phyloP scores from a whole-genome alignment of 179 eudicot genomes.

The Camellia oleifera region DNA sequence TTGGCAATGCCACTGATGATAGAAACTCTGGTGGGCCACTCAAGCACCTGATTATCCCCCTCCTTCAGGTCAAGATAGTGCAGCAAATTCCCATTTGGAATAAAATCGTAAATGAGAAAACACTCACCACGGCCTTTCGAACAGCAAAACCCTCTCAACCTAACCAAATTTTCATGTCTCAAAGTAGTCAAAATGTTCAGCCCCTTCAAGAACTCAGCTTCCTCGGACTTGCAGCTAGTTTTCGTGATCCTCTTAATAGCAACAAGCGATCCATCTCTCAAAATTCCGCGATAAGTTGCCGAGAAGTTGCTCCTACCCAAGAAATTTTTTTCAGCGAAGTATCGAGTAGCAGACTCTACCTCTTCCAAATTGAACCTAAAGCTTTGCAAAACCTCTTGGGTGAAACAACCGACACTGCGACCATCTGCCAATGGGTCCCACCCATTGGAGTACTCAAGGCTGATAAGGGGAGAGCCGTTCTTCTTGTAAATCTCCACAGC shows the following conservation, averaged over 20 bases:
- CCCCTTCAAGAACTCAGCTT: constrained; percentile 55
- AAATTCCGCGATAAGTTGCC: constrained; percentile 43
- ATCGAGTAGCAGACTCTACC: constrained; percentile 60
- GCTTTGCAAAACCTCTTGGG: constrained; percentile 44
- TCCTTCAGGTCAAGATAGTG: constrained; percentile 42
- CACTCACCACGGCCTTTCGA: constrained; percentile 73
- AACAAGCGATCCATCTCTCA: constrained; percentile 57
- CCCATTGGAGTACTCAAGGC: constrained; percentile 56
- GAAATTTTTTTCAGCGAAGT: constrained; percentile 50
- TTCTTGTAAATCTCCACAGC: constrained; percentile 44
- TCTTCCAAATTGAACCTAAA: constrained; percentile 64
- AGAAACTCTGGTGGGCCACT: constrained; percentile 56
- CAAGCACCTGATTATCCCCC: constrained; percentile 35
- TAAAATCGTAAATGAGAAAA: constrained; percentile 60
- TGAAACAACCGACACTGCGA: constrained; percentile 31
- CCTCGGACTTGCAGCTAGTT: constrained; percentile 54
- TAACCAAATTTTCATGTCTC: constrained; percentile 51
- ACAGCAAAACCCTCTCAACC: constrained; percentile 62
- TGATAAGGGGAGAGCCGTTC: constrained; percentile 59
- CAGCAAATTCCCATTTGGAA: constrained; percentile 49
- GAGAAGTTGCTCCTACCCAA: constrained; percentile 63
- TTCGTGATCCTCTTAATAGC: constrained; percentile 51
- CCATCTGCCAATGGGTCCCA: constrained; percentile 77
- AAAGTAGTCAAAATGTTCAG: constrained; percentile 44
- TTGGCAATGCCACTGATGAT: constrained; percentile 60